Base-by-base conservation (phyloP, 805 yeast genomes). In the Candida easanensis region DNA sequence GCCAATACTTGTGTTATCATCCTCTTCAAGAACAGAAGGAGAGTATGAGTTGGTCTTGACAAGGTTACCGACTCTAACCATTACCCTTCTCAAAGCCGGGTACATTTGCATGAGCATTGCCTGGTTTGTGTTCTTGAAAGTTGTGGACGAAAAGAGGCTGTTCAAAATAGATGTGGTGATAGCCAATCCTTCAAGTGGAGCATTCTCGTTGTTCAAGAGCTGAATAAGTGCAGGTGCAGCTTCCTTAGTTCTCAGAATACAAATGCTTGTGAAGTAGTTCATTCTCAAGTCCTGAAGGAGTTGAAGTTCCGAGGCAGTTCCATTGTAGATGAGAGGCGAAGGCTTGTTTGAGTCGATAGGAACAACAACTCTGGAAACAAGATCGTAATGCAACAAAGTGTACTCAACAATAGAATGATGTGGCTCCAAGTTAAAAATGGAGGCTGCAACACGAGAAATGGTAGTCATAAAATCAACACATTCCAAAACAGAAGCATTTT, bases 81-180 rank as follows among this genome's bases (percentile, higher is more conserved):
- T 51, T 1, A 51, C 50, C 7, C 50, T 48, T 50, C 65, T 66
- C 32, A 70, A 53, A 28, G 63, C 54, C 7, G 60, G 60, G 1
- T 66, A 54, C 6, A 65, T 54, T 30, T 51, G 49, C 5, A 42
- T 28, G 5, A 69, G 56, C 18, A 62, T 46, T n/a, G 39, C 45
- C 16, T 57, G 54, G 25, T 57, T 54, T 4, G 58, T 38, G n/a
- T 39, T 47, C 15, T 51, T 52, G 27, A 61, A 50, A 15, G 58
- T 51, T 3, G 65, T 4, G 3, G 66, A 30, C 60, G 51, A 18
- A 58, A 49, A 31, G 65, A 62, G 30, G 63, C 64, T 4, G 62
- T 49, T 49, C 36, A 69, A 56, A 20, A 69, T 66, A 32, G 70
- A 71, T 3, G 65, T 62, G 13, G 65, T 60, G 31, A 69, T 56